Base-by-base conservation (phyloP, 352 stramenopile genomes). In the Globisporangium cederbergense region DNA sequence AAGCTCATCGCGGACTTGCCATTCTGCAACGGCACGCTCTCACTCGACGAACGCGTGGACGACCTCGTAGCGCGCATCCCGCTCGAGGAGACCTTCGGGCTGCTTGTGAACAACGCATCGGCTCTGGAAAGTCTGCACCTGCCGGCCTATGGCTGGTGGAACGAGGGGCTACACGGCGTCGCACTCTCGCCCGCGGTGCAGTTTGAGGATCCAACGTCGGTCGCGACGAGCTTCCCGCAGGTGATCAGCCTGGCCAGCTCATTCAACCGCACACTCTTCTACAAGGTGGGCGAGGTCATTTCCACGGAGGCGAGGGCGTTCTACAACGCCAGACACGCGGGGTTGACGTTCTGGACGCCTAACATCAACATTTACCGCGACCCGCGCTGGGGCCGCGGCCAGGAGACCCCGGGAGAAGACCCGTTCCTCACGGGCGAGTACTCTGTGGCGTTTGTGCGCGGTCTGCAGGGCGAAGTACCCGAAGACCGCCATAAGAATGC, bases 321-420 rank as follows among this genome's bases (percentile, higher is more conserved):
- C 36, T 91, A 92, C 66, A 96, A 96, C 58, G 68, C 60, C 6
- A 83, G 75, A 34, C 74, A 87, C 49, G 73, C 78, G 25, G 91
- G 91, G n/a, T 58, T 98, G 42, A 97, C 88, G 11, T 97, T 86
- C 67, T 98, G 88, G 83, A 89, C 83, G n/a, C 95, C 95, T 25
- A 98, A 97, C 51, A 86, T 98, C 34, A 98, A 98, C 78, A 92
- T 98, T 53, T 91, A 90, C 58, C 80, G 93, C 20, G 92, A 98
- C 70, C 92, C 93, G 49, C 79, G 92, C 57, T 98, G 91, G 91
- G 95, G 95, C 30, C 77, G 95, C 20, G 90, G 85, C 25, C 88
- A 97, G 72, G 89, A 98, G 70, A 96, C 83, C 0, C 86, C 89
- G 0, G 91, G 94, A 2, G 95, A 98, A 75, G 92, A 98, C 69